These are phyloP conservation scores for Fusarium sterilihyphosum DNA, from an alignment of 2,329 filamentous ascomycete species.

Conservation along the genomic window DNA sequence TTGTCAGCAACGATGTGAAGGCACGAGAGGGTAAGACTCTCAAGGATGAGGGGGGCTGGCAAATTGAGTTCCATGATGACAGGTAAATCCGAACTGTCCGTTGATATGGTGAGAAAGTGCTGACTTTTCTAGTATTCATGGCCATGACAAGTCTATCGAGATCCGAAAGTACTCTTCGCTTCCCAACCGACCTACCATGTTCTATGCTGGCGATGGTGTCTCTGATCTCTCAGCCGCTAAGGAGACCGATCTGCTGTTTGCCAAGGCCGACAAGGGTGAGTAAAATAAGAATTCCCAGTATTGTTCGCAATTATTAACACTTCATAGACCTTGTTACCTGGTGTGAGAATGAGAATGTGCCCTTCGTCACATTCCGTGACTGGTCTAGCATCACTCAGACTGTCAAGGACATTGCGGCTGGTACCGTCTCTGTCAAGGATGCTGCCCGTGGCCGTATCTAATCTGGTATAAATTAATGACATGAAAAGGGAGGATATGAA, in stretches of 20 bases:
- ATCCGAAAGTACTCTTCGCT: slow-evolving; percentile 87
- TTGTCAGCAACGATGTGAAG: slow-evolving; percentile 86
- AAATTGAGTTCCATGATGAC: slow-evolving; percentile 88
- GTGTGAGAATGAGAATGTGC: slow-evolving; percentile 84
- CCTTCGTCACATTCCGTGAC: slow-evolving; percentile 87
- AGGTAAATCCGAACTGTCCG: slow-evolving; percentile 56
- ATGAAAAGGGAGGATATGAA: neutral
- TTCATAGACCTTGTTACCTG: slow-evolving; percentile 81
- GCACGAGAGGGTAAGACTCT: slow-evolving; percentile 73
- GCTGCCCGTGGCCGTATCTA: slow-evolving; percentile 66
- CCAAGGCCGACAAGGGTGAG: slow-evolving; percentile 87
- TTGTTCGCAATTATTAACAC: neutral
- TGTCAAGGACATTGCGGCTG: slow-evolving; percentile 80
- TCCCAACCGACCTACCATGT: slow-evolving; percentile 80
- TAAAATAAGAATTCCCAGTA: neutral
- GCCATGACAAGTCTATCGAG: slow-evolving; percentile 96
- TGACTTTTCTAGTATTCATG: slow-evolving; percentile 70
- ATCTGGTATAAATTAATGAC: slow-evolving; percentile 14
- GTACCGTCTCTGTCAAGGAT: slow-evolving; percentile 75
- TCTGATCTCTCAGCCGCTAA: slow-evolving; percentile 91
- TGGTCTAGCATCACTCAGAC: slow-evolving; percentile 82
- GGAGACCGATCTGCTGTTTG: slow-evolving; percentile 93
- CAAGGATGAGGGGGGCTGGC: slow-evolving; percentile 85
- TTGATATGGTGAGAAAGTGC: neutral
- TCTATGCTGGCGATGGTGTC: slow-evolving; percentile 96